Evolutionary conservation across 306 rosid species (phyloP).

Genomic region (Ochetophila trinervis): DNA sequence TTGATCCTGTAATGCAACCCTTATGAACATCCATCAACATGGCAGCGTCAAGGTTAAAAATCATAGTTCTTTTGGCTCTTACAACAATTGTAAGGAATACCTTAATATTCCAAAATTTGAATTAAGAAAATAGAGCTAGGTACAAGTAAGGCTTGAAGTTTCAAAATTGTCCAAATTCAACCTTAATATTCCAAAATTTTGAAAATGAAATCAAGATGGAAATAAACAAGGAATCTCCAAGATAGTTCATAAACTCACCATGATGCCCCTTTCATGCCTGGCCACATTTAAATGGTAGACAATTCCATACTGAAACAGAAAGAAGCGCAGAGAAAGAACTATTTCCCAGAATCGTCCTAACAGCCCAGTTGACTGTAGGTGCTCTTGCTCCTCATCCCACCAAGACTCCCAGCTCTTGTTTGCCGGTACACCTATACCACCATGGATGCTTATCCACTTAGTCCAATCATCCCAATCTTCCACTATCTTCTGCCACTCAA

Average conservation of each 20-base stretch:
- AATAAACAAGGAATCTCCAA: conserved; percentile 9
- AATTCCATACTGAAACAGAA: conserved; percentile 87
- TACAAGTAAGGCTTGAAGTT: neutral
- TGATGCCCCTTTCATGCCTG: conserved; percentile 63
- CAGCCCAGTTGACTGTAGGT: conserved; percentile 66
- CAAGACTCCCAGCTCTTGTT: conserved; percentile 98
- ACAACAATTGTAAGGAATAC: neutral
- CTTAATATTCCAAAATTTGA: neutral
- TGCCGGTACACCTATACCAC: conserved; percentile 93
- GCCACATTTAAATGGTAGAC: conserved; percentile 80
- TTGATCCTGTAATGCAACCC: neutral
- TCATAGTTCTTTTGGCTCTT: neutral
- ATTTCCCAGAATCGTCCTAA: conserved; percentile 71
- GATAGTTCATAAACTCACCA: conserved; percentile 49
- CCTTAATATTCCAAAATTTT: conserved; percentile 5
- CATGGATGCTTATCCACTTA: conserved; percentile 87
- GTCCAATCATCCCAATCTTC: conserved; percentile 99
- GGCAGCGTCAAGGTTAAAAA: neutral
- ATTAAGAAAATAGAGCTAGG: neutral
- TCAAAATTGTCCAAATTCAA: neutral
- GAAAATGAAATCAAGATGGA: conserved; percentile 21
- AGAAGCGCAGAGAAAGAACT: conserved; percentile 70
- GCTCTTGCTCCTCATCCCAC: conserved; percentile 99
- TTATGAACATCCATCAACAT: neutral
- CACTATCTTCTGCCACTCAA: conserved; percentile 99